A percentile compares a stretch with the other conserved stretches of the same genome.
These are phyloP conservation scores for Saccharum hybrid DNA, from an alignment of 202 grass and related monocot species.

Conservation along the genomic window DNA sequence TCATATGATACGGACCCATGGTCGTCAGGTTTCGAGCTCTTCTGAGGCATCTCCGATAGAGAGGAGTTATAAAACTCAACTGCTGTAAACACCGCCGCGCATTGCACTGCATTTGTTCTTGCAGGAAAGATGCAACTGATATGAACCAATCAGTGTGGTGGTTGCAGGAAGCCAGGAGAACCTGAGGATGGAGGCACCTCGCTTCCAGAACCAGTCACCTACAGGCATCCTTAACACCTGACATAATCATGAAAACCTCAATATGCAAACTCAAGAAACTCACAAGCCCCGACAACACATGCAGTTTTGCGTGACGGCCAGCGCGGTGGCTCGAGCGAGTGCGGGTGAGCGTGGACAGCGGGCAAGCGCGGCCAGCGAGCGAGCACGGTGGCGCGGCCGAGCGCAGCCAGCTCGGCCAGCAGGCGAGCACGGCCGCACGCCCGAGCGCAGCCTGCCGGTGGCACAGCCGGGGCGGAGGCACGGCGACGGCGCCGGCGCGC, in stretches of 20 bases:
- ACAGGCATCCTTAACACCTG: not conserved
- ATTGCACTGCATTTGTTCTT: not conserved
- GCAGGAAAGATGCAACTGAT: not conserved
- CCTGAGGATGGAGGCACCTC: not conserved
- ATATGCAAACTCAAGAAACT: not conserved
- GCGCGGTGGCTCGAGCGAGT: no score
- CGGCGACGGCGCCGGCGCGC: no score
- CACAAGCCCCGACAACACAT: not conserved
- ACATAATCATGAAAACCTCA: constrained; percentile 12
- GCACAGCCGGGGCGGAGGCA: no score
- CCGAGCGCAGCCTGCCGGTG: no score
- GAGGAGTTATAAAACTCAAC: not conserved
- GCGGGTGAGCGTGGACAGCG: no score
- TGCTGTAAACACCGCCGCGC: not conserved
- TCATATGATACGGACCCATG: not conserved
- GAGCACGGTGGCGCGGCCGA: no score
- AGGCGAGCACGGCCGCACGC: no score
- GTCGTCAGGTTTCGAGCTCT: not conserved
- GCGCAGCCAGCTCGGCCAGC: no score
- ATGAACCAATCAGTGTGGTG: not conserved
- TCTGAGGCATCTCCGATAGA: not conserved
- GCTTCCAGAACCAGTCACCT: not conserved
- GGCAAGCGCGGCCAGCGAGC: no score
- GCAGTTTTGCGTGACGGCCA: not conserved
- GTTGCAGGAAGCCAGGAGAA: not conserved